Conservation (phyloP, 2,329 filamentous ascomycete species). For the Alternaria brassicae region DNA sequence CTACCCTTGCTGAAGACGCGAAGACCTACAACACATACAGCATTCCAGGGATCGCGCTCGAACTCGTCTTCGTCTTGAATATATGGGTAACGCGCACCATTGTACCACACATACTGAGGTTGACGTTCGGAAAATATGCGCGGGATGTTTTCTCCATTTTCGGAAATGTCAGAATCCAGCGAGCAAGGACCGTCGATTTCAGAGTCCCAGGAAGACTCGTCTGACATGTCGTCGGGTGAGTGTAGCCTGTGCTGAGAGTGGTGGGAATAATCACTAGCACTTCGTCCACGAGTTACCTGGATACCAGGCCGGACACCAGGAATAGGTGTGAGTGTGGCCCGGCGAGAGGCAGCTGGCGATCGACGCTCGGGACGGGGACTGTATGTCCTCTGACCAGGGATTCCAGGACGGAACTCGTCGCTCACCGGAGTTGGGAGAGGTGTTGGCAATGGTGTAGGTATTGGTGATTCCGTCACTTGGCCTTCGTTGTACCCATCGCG, state of each 20-base stretch:
- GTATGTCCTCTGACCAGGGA: constrained; percentile 39
- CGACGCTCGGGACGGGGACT: constrained; percentile 41
- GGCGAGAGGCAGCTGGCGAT: constrained; percentile 42
- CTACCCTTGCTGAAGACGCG: constrained; percentile 64
- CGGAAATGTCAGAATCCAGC: constrained; percentile 32
- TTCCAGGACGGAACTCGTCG: constrained; percentile 45
- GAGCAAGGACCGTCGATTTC: constrained; percentile 50
- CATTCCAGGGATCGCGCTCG: constrained; percentile 65
- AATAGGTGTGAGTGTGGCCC: constrained; percentile 48
- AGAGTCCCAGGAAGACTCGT: constrained; percentile 52
- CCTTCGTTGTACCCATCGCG: constrained; percentile 47
- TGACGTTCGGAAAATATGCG: constrained; percentile 21
- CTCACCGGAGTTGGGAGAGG: constrained; percentile 36
- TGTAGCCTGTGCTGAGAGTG: constrained; percentile 41
- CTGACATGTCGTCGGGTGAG: constrained; percentile 42
- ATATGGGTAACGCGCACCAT: constrained; percentile 30
- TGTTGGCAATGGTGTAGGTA: constrained; percentile 37
- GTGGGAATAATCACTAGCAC: constrained; percentile 39
- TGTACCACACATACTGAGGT: constrained; percentile 31
- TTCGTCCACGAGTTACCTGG: constrained; percentile 40
- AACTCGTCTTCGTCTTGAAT: constrained; percentile 54
- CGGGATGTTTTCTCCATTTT: constrained; percentile 21
- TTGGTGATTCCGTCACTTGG: constrained; percentile 40
- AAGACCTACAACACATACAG: constrained; percentile 66
- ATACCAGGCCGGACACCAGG: constrained; percentile 47